Percentiles rank a stretch among this genome's conserved stretches.
phyloP scores from a whole-genome alignment of 352 stramenopile genomes.

The Globisporangium ultimum region DNA sequence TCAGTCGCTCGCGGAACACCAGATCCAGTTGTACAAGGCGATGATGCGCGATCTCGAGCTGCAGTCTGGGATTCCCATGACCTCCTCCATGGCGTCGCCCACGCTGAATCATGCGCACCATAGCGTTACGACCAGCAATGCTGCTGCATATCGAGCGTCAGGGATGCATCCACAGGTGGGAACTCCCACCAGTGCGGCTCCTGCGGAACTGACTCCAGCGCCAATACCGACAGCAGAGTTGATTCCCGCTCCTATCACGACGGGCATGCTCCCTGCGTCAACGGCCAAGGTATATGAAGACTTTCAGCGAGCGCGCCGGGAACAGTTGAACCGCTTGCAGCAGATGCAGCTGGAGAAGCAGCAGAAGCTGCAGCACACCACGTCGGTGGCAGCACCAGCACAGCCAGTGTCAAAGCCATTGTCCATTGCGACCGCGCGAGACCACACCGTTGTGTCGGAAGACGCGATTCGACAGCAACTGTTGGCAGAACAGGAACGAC shows the following conservation, averaged over 20 bases:
- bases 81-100: neutral
- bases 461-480: slow-evolving; percentile 43
- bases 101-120: neutral
- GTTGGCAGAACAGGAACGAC: slow-evolving; percentile 42
- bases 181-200: slow-evolving; percentile 5
- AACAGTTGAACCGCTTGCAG: slow-evolving; percentile 52
- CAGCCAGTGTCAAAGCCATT: neutral
- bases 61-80: slow-evolving; percentile 17
- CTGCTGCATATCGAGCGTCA: neutral
- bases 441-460: slow-evolving; percentile 15
- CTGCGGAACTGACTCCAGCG: slow-evolving; percentile 6
- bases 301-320: slow-evolving; percentile 39
- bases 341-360: slow-evolving; percentile 40
- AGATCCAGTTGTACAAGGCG: slow-evolving; percentile 28
- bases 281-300: slow-evolving; percentile 23
- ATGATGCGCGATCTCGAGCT: slow-evolving; percentile 47
- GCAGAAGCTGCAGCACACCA: slow-evolving; percentile 19
- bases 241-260: neutral
- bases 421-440: slow-evolving; percentile 8
- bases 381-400: neutral
- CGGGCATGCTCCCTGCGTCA: neutral
- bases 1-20: slow-evolving; percentile 17
- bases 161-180: slow-evolving; percentile 4
- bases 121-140: slow-evolving; percentile 13
- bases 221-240: neutral